Evolutionary conservation across 2,329 filamentous ascomycete species (phyloP), one percentile per base, ranked within the genome.

Genomic region (Ambrosiella xylebori): DNA sequence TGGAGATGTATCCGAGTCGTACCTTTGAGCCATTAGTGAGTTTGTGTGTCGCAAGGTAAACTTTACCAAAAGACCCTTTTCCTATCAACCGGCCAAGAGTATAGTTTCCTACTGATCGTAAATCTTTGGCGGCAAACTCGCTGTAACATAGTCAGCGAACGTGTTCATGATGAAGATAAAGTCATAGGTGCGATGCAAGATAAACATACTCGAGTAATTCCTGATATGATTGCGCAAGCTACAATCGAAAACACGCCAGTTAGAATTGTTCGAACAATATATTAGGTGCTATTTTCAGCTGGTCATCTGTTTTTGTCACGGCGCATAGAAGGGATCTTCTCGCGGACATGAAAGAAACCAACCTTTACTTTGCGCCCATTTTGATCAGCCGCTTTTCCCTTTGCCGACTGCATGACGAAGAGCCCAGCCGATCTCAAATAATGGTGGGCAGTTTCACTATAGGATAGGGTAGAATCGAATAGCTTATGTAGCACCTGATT

Each of bases 1-100:
- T 27, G 27, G 54, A 40, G 50, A 45, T 47, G 45, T 15, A 19
- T n/a, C 45, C 5, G 39, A 53, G 54, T 67, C 75, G 61, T 67
- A 91, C 89, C 81, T 96, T 97, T 68, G 90, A 95, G 66, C 90
- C 91, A 82, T 96, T 96, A 66, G 88, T 97, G 70, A 98, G 88
- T 71, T 96, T 97, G 71, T 98, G 93, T 51, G 84, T 82, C 60
- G 91, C 93, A 60, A 98, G 78, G 70, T 98, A 98, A 66, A 98
- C 93, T 73, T 96, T 97, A 66, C 93, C 93, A 71, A 98, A 98
- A 63, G 90, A 96, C 59, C 93, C 93, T 69, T 97, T 98, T 64
- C 93, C 93, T 68, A 98, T 95, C 60, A 98, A 76, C 61, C 84
- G 84, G 51, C 93, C 93, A 59, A 98, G 79, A 40, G 84, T 84